These are phyloP conservation scores for Forsythia viridissima DNA, from an alignment of 257 asterid species.

Conservation along the genomic window DNA sequence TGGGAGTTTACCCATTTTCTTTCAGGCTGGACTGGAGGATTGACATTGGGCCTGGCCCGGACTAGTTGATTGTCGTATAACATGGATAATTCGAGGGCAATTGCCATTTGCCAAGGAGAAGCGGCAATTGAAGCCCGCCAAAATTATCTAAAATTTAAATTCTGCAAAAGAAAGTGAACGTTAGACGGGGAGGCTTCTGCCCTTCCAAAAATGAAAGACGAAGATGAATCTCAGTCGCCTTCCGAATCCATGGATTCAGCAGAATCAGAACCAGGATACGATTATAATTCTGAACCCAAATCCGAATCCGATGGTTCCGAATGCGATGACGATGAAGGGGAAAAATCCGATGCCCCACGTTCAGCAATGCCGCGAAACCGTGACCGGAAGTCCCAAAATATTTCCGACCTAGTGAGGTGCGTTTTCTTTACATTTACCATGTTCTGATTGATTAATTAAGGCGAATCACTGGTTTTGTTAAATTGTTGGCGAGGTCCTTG, in stretches of 20 bases:
- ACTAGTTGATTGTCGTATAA: neutral
- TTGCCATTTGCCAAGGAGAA: neutral
- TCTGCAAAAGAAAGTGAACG: neutral
- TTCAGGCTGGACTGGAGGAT: neutral
- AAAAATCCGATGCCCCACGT: constrained; percentile 25
- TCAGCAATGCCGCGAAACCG: constrained; percentile 42
- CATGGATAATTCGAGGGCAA: no score
- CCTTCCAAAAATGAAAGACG: constrained; percentile 50
- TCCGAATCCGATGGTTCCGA: constrained; percentile 39
- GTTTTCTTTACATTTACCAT: neutral
- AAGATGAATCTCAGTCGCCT: constrained; percentile 43
- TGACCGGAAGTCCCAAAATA: constrained; percentile 60
- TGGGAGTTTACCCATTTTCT: neutral
- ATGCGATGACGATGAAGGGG: constrained; percentile 36
- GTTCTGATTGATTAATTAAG: neutral
- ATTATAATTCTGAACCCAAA: constrained; percentile 30
- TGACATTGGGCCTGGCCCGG: neutral
- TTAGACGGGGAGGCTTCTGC: neutral
- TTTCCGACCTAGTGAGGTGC: constrained; percentile 74
- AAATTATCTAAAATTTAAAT: constrained; percentile 13
- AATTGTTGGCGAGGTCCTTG: constrained; percentile 11
- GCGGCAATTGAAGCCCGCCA: constrained; percentile 37
- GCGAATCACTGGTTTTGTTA: constrained; percentile 1
- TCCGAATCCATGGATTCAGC: constrained; percentile 52
- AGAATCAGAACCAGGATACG: constrained; percentile 41